Conservation (phyloP, 495 filamentous ascomycete species). For the Acidiella bohemica region DNA sequence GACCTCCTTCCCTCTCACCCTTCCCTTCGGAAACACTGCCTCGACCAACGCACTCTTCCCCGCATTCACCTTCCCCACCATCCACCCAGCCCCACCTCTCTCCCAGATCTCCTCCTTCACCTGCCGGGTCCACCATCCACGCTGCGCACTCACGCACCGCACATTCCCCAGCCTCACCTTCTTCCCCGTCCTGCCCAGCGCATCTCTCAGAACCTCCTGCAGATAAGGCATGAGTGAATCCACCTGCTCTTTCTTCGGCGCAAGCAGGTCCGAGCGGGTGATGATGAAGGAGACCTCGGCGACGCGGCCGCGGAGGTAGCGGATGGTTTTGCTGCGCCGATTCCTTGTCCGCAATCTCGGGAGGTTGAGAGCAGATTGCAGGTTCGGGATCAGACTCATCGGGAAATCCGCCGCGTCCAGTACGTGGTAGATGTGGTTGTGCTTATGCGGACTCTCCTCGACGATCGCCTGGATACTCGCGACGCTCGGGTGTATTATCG, state of each 20-base stretch:
- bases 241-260: slow-evolving; percentile 64
- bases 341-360: slow-evolving; percentile 61
- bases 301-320: slow-evolving; percentile 45
- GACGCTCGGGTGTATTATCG: slow-evolving; percentile 64
- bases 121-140: slow-evolving; percentile 75
- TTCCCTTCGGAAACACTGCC: slow-evolving; percentile 68
- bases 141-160: slow-evolving; percentile 66
- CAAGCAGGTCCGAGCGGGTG: slow-evolving; percentile 74
- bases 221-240: slow-evolving; percentile 74
- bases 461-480: slow-evolving; percentile 70
- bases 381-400: slow-evolving; percentile 65
- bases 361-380: slow-evolving; percentile 44
- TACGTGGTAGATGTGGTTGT: slow-evolving; percentile 93
- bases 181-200: slow-evolving; percentile 45
- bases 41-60: slow-evolving; percentile 89
- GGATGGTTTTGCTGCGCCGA: slow-evolving; percentile 50
- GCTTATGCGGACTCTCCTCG: slow-evolving; percentile 65
- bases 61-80: slow-evolving; percentile 95
- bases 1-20: not conserved
- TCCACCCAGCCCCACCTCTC: slow-evolving; percentile 80
- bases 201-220: slow-evolving; percentile 54
- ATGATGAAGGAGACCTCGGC: slow-evolving; percentile 78
- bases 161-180: slow-evolving; percentile 69
- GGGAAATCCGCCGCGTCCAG: slow-evolving; percentile 97
- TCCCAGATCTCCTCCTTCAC: slow-evolving; percentile 72